Base-by-base conservation (phyloP, 2,329 filamentous ascomycete genomes). In the Aspergillus sergii region DNA sequence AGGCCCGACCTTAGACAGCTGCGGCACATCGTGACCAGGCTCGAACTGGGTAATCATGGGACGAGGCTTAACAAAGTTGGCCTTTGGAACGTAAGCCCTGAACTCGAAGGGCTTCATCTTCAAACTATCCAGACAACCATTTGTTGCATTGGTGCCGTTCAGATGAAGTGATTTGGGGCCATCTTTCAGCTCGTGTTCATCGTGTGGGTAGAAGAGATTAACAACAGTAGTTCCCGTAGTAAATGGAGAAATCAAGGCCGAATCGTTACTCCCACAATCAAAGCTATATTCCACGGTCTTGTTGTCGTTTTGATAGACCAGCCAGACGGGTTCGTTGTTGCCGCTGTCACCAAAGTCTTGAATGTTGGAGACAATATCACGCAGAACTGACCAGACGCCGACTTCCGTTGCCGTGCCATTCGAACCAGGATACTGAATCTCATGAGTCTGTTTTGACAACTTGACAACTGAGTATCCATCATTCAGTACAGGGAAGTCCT, bases 131-230 rank as follows among this genome's bases (percentile, higher is more conserved):
- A 89, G 68, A 68, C 88, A 90, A 2, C 88, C 88, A 63, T 86
- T 87, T 55, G 71, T 76, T 3, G 81, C 73, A 0, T 71, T 77
- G 0, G 82, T 83, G 2, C 79, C 79, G 60, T 83, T 81, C 50
- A 86, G 78, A 14, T 80, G 80, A 45, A 87, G 78, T 34, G 76
- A 77, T 5, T 79, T 73, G 1, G 78, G 72, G 1, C 85, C 84
- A 1, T 74, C 71, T 56, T 79, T 78, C n/a, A 90, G 76, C 0
- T 75, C 82, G 61, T 84, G 77, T 64, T 86, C 82, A 28, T 88
- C 86, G 67, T 86, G 87, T 0, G 87, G 87, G 69, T 85, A 86
- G 72, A 90, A 88, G 14, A 90, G 71, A 68, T 89, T 89, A 70
- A 85, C 86, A 64, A 90, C 87, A 1, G 80, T 85, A 1, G 82